Conservation (phyloP, 1,139 yeast species). For the Nakaseomyces sp. region DNA sequence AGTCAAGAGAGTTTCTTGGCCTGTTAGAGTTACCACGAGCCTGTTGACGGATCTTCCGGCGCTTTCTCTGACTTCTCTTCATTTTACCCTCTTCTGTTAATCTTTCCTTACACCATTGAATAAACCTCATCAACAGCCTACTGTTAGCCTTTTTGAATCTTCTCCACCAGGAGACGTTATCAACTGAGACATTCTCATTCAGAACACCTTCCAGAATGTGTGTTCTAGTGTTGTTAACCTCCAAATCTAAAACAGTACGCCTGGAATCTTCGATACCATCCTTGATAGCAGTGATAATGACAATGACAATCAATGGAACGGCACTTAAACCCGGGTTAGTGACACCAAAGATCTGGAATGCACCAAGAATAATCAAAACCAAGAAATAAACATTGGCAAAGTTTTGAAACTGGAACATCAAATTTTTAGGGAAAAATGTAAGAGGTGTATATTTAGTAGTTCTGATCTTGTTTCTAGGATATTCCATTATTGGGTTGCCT, state of each 20-base stretch:
- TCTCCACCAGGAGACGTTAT: conserved; percentile 52
- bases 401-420: conserved; percentile 70
- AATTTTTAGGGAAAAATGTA: conserved; percentile 78
- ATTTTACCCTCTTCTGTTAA: conserved; percentile 35
- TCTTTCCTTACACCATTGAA: conserved; percentile 30
- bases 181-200: conserved; percentile 68
- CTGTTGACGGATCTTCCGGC: conserved; percentile 9
- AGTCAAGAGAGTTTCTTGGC: conserved; percentile 29
- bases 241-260: conserved; percentile 69
- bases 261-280: conserved; percentile 94
- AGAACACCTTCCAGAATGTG: conserved; percentile 62
- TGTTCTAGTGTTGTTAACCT: conserved; percentile 79
- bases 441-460: conserved; percentile 93
- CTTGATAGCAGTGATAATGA: conserved; percentile 75
- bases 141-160: conserved; percentile 47
- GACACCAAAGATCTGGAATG: conserved; percentile 86
- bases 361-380: conserved; percentile 72
- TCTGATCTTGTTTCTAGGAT: conserved; percentile 84
- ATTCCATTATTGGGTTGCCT: conserved; percentile 49
- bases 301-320: conserved; percentile 90
- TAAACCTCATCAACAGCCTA: conserved; percentile 28
- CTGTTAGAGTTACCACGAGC: conserved; percentile 7
- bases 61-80: conserved; percentile 13
- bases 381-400: conserved; percentile 87
- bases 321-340: conserved; percentile 82